Conservation (phyloP, 2,329 filamentous ascomycete species). For the Aspergillus aculeatus region DNA sequence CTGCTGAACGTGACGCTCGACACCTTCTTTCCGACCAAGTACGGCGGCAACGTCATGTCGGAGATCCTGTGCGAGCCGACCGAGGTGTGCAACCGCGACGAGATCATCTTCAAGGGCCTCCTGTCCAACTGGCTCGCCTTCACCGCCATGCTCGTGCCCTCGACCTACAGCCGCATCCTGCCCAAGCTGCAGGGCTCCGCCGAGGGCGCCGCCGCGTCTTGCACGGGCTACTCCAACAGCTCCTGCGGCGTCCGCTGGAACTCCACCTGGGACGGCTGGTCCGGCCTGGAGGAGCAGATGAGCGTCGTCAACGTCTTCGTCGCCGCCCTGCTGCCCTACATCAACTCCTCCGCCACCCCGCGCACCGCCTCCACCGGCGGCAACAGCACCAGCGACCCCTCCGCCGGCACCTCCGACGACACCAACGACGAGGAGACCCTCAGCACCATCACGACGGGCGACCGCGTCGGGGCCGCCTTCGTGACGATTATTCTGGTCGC, state of each 20-base stretch:
- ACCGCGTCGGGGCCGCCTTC: constrained; percentile 41
- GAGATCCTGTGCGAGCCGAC: constrained; percentile 66
- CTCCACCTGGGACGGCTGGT: constrained; percentile 54
- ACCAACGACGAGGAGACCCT: background rate
- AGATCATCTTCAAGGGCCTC: constrained; percentile 71
- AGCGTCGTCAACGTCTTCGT: constrained; percentile 64
- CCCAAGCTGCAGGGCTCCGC: constrained; percentile 60
- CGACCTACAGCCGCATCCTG: constrained; percentile 55
- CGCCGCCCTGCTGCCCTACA: constrained; percentile 53
- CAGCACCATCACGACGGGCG: constrained; percentile 30
- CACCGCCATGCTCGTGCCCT: constrained; percentile 62
- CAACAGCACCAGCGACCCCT: constrained; percentile 44
- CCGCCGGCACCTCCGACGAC: constrained; percentile 29
- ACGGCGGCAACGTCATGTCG: constrained; percentile 51
- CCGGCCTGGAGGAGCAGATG: constrained; percentile 69
- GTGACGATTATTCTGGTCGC: constrained; percentile 35
- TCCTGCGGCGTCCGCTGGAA: constrained; percentile 61
- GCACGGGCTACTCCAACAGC: constrained; percentile 58
- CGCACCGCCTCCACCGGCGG: constrained; percentile 53
- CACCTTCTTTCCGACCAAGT: constrained; percentile 52
- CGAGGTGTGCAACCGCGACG: constrained; percentile 65
- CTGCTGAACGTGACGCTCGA: constrained; percentile 51
- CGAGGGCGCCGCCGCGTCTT: constrained; percentile 60
- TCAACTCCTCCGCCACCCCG: constrained; percentile 45
- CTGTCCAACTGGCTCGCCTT: constrained; percentile 65